Percentiles rank a stretch among this genome's conserved stretches.
phyloP scores from a whole-genome alignment of 257 asterid genomes.

The Scutellaria galericulata region DNA sequence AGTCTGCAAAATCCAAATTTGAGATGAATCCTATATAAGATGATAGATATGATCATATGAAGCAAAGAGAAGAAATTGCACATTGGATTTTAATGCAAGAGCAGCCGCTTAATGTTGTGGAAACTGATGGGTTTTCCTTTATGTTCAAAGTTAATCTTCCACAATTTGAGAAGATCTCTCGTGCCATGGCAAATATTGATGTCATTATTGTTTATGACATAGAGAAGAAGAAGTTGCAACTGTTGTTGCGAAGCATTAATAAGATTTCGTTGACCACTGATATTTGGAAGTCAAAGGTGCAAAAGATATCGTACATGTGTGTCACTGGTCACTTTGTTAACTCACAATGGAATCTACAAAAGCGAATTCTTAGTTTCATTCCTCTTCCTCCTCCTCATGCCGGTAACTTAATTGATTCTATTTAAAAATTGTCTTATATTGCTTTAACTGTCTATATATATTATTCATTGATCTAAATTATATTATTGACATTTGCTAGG shows the following conservation, averaged over 20 bases:
- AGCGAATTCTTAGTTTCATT: background rate
- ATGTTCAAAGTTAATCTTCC: background rate
- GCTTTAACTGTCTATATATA: background rate
- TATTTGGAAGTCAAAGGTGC: constrained; percentile 2
- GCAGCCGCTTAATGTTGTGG: background rate
- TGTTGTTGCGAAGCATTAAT: background rate
- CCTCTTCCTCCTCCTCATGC: background rate
- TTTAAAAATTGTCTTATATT: no score
- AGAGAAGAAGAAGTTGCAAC: background rate
- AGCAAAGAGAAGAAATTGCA: no score
- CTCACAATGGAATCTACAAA: background rate
- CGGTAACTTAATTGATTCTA: background rate
- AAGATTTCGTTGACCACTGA: background rate
- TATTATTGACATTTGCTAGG: background rate
- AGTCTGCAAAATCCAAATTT: no score
- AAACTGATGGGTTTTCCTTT: background rate
- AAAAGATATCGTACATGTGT: background rate
- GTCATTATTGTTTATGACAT: background rate
- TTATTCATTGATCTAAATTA: background rate
- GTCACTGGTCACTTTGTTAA: background rate
- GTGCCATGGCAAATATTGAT: background rate
- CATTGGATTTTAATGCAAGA: background rate
- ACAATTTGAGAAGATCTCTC: constrained; percentile 15
- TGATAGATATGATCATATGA: no score
- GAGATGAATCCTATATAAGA: no score